These are phyloP conservation scores for Paralagenidium karlingii DNA, from an alignment of 352 stramenopile species.

Conservation along the genomic window DNA sequence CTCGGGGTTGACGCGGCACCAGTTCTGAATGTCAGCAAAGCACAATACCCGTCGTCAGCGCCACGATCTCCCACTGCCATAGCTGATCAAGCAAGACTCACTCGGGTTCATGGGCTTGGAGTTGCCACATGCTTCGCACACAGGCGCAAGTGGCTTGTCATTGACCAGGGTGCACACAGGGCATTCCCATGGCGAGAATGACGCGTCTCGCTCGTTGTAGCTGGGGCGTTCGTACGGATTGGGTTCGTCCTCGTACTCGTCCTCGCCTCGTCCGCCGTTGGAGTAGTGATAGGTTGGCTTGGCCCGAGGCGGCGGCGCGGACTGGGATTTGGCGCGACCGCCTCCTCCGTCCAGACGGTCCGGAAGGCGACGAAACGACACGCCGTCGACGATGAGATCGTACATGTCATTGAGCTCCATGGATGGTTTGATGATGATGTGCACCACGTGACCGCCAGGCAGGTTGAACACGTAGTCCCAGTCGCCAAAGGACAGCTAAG, in stretches of 20 bases:
- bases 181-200: conserved; percentile 60
- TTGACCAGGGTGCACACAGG: conserved; percentile 65
- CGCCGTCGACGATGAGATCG: conserved; percentile 69
- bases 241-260: conserved; percentile 1
- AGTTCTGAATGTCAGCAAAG: neutral
- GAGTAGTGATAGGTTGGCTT: conserved; percentile 30
- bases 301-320: neutral
- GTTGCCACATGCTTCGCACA: conserved; percentile 59
- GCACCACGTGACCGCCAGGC: conserved; percentile 57
- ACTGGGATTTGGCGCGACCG: conserved; percentile 9
- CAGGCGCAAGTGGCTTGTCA: conserved; percentile 51
- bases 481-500: conserved; percentile 60
- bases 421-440: conserved; percentile 78
- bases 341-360: conserved; percentile 33
- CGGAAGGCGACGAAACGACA: conserved; percentile 66
- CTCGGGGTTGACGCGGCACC: neutral
- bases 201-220: conserved; percentile 27
- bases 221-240: conserved; percentile 4
- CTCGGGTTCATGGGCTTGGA: conserved; percentile 22
- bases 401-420: conserved; percentile 83
- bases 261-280: conserved; percentile 8
- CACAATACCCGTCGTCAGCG: neutral
- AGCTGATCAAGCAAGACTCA: neutral
- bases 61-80: conserved; percentile 16
- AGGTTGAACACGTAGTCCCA: conserved; percentile 82